A percentile compares a stretch with the other conserved stretches of the same genome.
Evolutionary conservation across 2,329 filamentous ascomycete species (phyloP).

Genomic region (Volutella citrinella): DNA sequence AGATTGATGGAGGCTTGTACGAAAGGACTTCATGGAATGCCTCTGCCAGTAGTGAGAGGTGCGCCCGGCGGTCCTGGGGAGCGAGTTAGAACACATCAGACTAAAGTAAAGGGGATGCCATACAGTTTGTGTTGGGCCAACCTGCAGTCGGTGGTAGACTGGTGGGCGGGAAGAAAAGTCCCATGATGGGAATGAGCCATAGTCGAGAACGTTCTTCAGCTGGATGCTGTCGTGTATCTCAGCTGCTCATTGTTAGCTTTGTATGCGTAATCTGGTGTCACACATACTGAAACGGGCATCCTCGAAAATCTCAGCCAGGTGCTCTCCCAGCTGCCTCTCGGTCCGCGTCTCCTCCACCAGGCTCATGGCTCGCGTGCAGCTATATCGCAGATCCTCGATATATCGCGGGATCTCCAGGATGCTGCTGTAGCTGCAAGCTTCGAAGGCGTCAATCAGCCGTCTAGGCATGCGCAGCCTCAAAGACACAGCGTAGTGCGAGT

Average conservation of each 20-base stretch:
- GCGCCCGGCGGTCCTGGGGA: conserved; percentile 45
- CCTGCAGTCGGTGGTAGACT: conserved; percentile 42
- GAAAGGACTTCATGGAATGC: conserved; percentile 48
- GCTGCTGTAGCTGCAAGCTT: conserved; percentile 48
- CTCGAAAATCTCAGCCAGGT: conserved; percentile 39
- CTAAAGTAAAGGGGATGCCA: conserved; percentile 15
- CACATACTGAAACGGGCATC: conserved; percentile 46
- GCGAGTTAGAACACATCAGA: no score
- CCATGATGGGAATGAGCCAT: conserved; percentile 49
- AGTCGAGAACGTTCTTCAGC: conserved; percentile 47
- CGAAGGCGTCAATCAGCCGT: conserved; percentile 44
- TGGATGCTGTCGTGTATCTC: conserved; percentile 37
- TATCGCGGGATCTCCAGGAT: conserved; percentile 46
- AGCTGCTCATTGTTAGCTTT: conserved; percentile 29
- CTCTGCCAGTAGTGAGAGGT: conserved; percentile 48
- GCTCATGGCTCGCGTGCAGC: conserved; percentile 52
- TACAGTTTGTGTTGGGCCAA: conserved; percentile 53
- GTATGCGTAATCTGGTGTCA: fast-evolving
- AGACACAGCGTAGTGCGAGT: conserved; percentile 44
- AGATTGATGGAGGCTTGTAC: conserved; percentile 47
- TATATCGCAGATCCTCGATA: conserved; percentile 42
- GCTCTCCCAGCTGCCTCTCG: conserved; percentile 39
- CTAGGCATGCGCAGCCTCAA: conserved; percentile 45
- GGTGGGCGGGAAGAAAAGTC: conserved; percentile 35
- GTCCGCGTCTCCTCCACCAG: conserved; percentile 50